phyloP scores from a whole-genome alignment of 208 protist genomes.

The Trypanosomatidae sp. region DNA sequence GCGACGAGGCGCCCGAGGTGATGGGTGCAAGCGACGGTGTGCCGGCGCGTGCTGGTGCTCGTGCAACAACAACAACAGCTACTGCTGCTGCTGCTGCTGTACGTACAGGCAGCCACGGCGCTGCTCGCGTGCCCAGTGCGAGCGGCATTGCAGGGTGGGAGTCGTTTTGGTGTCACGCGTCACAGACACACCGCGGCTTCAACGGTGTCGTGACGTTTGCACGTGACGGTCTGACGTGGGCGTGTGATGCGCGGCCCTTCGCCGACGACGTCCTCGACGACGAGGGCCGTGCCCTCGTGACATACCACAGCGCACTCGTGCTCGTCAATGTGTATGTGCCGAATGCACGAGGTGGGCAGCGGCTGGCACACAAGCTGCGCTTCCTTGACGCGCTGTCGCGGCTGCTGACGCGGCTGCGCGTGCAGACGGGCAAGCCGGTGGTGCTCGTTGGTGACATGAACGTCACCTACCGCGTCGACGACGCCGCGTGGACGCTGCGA shows the following conservation, averaged over 20 bases:
- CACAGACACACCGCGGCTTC: slow-evolving; percentile 51
- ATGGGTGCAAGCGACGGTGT: slow-evolving; percentile 52
- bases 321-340: slow-evolving; percentile 86
- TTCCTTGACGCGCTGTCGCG: slow-evolving; percentile 35
- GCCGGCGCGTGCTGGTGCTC: slow-evolving; percentile 2
- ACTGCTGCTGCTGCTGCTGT: not conserved
- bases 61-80: not conserved
- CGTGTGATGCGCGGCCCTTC: slow-evolving; percentile 54
- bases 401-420: slow-evolving; percentile 20
- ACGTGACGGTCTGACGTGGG: slow-evolving; percentile 40
- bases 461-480: slow-evolving; percentile 62
- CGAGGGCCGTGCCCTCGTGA: slow-evolving; percentile 72
- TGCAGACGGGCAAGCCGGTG: slow-evolving; percentile 35
- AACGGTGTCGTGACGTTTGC: slow-evolving; percentile 84
- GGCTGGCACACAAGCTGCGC: slow-evolving; percentile 34
- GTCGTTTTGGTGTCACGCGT: slow-evolving; percentile 74
- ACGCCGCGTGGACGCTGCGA: slow-evolving; percentile 57
- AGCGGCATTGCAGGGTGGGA: slow-evolving; percentile 58
- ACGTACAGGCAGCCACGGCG: not conserved
- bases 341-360: slow-evolving; percentile 47
- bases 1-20: slow-evolving; percentile 21
- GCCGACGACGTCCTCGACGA: slow-evolving; percentile 51
- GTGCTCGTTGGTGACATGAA: slow-evolving; percentile 79
- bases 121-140: not conserved
- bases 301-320: slow-evolving; percentile 57